These are phyloP conservation scores for Phytophthora foliorum DNA, from an alignment of 352 stramenopile species.

Conservation along the genomic window DNA sequence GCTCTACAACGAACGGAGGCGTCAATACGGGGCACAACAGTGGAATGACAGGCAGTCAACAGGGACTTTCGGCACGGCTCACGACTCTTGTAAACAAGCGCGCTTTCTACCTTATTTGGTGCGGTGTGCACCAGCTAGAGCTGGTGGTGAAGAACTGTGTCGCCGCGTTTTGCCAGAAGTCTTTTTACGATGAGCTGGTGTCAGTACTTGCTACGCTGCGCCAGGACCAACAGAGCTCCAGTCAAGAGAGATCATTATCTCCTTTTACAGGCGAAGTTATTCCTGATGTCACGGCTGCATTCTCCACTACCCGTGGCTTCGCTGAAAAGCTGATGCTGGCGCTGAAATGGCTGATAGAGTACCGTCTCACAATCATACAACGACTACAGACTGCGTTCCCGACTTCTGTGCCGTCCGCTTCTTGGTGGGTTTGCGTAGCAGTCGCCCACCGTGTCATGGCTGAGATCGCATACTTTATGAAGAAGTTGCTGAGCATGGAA, in stretches of 20 bases:
- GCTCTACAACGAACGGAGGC: constrained; percentile 56
- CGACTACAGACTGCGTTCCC: constrained; percentile 34
- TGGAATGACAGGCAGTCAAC: constrained; percentile 56
- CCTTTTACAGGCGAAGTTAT: constrained; percentile 43
- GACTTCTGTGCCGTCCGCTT: constrained; percentile 49
- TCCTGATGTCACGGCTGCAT: constrained; percentile 44
- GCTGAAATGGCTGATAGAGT: constrained; percentile 67
- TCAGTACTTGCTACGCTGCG: constrained; percentile 47
- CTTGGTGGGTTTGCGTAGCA: constrained; percentile 69
- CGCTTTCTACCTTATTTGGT: constrained; percentile 72
- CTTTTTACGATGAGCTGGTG: constrained; percentile 68
- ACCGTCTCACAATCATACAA: constrained; percentile 40
- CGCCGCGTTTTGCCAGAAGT: constrained; percentile 48
- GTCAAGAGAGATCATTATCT: constrained; percentile 18
- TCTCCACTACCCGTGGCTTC: constrained; percentile 50
- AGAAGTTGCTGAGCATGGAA: constrained; percentile 63
- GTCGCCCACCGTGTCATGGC: constrained; percentile 59
- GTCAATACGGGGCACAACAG: constrained; percentile 52
- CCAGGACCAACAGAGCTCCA: constrained; percentile 27
- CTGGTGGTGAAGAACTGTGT: constrained; percentile 70
- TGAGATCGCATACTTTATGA: constrained; percentile 68
- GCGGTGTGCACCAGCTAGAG: constrained; percentile 64
- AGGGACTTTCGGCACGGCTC: constrained; percentile 54
- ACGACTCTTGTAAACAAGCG: constrained; percentile 53
- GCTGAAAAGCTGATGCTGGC: constrained; percentile 48